These are phyloP conservation scores for Trichoderma sp. DNA, from an alignment of 2,329 filamentous ascomycete genomes.

Conservation along the genomic window DNA sequence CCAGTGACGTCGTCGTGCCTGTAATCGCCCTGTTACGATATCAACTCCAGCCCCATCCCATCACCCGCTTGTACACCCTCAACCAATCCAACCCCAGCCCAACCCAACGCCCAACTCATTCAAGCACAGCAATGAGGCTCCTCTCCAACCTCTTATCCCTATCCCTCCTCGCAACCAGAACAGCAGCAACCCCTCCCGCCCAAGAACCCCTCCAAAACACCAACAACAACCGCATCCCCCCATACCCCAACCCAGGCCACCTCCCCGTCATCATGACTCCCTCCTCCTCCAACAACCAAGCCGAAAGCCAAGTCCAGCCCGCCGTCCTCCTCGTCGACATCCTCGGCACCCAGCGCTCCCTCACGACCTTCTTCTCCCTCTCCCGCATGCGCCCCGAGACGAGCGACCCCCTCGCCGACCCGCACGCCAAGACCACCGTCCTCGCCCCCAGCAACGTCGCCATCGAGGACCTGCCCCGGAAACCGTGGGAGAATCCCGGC, in stretches of 20 bases:
- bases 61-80: background rate
- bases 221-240: slow-evolving; percentile 14
- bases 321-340: slow-evolving; percentile 79
- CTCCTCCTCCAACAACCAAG: too few relatives aligned
- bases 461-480: slow-evolving; percentile 75
- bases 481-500: slow-evolving; percentile 79
- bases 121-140: slow-evolving; percentile 20
- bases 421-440: slow-evolving; percentile 73
- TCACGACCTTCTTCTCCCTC: slow-evolving; percentile 83
- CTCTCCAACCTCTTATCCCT: slow-evolving; percentile 1
- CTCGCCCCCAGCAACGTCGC: slow-evolving; percentile 85
- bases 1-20: slow-evolving; percentile 15
- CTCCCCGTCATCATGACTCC: slow-evolving; percentile 36
- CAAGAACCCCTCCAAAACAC: slow-evolving; percentile 11
- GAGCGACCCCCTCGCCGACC: slow-evolving; percentile 67
- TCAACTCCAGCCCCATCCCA: background rate
- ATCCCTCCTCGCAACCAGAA: slow-evolving; percentile 1
- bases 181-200: slow-evolving; percentile 18
- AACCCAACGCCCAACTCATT: background rate
- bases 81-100: background rate
- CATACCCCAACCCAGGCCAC: slow-evolving; percentile 29
- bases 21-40: background rate
- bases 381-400: slow-evolving; percentile 74
- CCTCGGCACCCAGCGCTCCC: slow-evolving; percentile 73
- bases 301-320: slow-evolving; percentile 42